These are phyloP conservation scores for Petasospora fabianii DNA, from an alignment of 1,139 yeast genomes.

Conservation along the genomic window DNA sequence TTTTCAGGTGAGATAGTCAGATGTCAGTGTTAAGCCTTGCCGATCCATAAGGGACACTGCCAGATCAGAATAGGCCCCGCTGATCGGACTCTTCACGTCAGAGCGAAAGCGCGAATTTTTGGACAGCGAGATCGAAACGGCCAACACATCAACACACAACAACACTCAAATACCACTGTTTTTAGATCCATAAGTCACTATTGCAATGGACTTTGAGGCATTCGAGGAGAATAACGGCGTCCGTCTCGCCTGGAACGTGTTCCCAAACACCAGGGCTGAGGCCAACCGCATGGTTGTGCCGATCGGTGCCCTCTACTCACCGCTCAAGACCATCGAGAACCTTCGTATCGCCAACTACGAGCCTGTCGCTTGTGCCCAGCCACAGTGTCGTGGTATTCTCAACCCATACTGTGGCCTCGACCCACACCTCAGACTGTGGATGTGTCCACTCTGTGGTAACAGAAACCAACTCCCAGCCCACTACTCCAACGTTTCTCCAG, in stretches of 20 bases:
- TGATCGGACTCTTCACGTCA: no score
- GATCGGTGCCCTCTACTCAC: constrained; percentile 91
- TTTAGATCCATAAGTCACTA: not conserved
- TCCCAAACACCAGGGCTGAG: constrained; percentile 88
- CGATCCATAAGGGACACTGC: no score
- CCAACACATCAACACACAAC: constrained; percentile 1
- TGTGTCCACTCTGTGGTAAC: constrained; percentile 80
- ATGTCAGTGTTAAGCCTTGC: not conserved
- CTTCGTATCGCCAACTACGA: constrained; percentile 83
- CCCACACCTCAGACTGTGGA: constrained; percentile 78
- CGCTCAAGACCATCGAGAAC: constrained; percentile 76
- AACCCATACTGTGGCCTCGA: constrained; percentile 90
- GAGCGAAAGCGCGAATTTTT: constrained; percentile 1
- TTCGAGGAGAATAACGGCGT: constrained; percentile 88
- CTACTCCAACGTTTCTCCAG: constrained; percentile 80
- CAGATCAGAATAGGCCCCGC: no score
- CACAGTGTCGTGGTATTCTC: constrained; percentile 78
- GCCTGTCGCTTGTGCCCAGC: constrained; percentile 78
- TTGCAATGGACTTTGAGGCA: constrained; percentile 65
- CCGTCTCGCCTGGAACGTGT: constrained; percentile 84
- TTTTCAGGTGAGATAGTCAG: not conserved
- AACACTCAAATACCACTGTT: not conserved
- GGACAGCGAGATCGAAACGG: constrained; percentile 10
- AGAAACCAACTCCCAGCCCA: constrained; percentile 89
- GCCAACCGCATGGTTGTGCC: constrained; percentile 93